Percentiles rank a stretch among this genome's conserved stretches.
phyloP scores from a whole-genome alignment of 768 basidiomycete genomes.

The Postia placenta region DNA sequence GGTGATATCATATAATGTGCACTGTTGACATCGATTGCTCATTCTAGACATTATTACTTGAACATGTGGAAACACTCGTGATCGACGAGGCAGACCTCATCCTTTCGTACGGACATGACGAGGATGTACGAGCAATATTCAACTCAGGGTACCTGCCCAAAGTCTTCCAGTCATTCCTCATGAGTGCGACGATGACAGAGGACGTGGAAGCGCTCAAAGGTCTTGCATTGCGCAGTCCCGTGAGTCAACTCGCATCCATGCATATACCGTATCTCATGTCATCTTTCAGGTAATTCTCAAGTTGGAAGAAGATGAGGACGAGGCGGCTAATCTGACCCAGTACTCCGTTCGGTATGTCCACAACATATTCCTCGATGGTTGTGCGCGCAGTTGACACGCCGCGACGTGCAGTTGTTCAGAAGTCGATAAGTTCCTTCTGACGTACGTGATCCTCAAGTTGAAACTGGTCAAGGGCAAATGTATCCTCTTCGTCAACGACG shows the following conservation, averaged over 20 bases:
- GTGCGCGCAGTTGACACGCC: too few relatives aligned
- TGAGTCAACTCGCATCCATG: slow-evolving; percentile 31
- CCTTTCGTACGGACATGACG: slow-evolving; percentile 93
- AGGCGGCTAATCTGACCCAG: slow-evolving; percentile 75
- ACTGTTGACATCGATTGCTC: too few relatives aligned
- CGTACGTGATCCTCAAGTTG: slow-evolving; percentile 94
- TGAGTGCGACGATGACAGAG: slow-evolving; percentile 97
- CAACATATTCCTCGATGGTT: too few relatives aligned
- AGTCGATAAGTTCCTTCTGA: slow-evolving; percentile 94
- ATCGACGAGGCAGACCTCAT: slow-evolving; percentile 98
- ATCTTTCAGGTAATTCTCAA: slow-evolving; percentile 66
- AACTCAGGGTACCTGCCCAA: slow-evolving; percentile 67
- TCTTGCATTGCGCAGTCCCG: slow-evolving; percentile 80
- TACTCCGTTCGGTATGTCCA: slow-evolving; percentile 71
- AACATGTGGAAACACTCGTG: slow-evolving; percentile 75
- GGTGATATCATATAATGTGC: too few relatives aligned
- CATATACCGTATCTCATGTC: not conserved
- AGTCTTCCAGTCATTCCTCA: slow-evolving; percentile 87
- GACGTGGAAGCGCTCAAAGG: slow-evolving; percentile 92
- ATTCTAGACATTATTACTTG: slow-evolving; percentile 53
- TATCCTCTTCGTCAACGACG: slow-evolving; percentile 93
- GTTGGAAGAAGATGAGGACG: slow-evolving; percentile 83
- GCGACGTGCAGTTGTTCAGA: slow-evolving; percentile 74
- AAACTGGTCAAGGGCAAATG: slow-evolving; percentile 95
- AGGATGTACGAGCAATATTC: slow-evolving; percentile 74